Evolutionary conservation across 2,329 filamentous ascomycete species (phyloP), one percentile per base, ranked within the genome.

Genomic region (Drechslera avenae): DNA sequence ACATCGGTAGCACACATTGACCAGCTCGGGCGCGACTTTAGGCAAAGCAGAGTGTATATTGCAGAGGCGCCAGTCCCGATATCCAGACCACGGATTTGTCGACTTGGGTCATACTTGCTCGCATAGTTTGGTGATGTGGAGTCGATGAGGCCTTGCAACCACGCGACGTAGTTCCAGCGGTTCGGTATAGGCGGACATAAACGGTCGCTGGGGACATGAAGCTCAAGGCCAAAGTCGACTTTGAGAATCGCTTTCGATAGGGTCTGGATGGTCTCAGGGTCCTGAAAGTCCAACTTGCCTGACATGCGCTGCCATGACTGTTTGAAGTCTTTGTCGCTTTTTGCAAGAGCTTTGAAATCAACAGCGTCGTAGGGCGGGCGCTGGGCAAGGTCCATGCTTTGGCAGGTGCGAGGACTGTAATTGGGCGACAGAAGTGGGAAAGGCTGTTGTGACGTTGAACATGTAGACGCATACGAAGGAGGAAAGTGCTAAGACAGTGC

Each of bases 21-120:
- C 92, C 92, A 97, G 3, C 71, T 74, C 1, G 83, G 80, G 1
- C 89, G 81, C 52, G 88, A 83, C 0, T 79, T 73, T 61, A 88
- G 90, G 16, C 86, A 90, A 1, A 99, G 80, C 1, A 97, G 81
- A 2, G 92, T 88, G 68, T 97, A 99, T 62, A 99, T 96, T 63
- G 88, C 88, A 61, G 90, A 95, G 13, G 93, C 90, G 2, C 94
- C 94, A 1, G 91, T 95, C 33, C 94, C 94, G 55, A 97, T 87
- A 60, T 96, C 92, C 2, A 96, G 75, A 0, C 93, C 92, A 0
- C 81, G 70, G 2, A 91, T 78, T 34, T 79, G 75, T n/a, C 82
- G 76, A 2, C 81, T 74, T 0, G 76, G 70, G 14, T 67, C 62
- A 53, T 73, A 87, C 0, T 76, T 77, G 37, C 80, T 76, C 6